Evolutionary conservation across 169 alveolate genomes (phyloP).

Genomic region (Toxoplasma gondii): DNA sequence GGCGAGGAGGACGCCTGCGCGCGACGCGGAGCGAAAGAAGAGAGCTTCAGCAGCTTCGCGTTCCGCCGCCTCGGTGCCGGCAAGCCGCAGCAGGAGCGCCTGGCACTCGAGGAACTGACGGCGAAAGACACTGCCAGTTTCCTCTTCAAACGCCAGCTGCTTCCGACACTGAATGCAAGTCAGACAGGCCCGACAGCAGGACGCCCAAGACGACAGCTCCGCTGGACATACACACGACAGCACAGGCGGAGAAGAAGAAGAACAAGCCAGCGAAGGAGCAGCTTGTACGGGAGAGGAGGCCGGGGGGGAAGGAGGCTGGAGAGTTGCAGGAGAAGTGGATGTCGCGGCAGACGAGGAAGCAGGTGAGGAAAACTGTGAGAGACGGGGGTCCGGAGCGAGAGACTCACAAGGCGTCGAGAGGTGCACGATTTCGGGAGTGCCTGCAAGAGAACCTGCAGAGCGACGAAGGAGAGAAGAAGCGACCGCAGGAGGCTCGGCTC

Average conservation of each 20-base stretch:
- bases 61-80: background rate
- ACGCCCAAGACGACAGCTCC: constrained; percentile 1
- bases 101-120: constrained; percentile 19
- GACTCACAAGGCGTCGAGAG: too few species aligned
- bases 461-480: too few species aligned
- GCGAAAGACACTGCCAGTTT: background rate
- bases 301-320: background rate
- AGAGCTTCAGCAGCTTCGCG: background rate
- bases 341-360: background rate
- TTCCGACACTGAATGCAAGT: background rate
- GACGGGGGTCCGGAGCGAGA: too few species aligned
- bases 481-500: too few species aligned
- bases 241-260: background rate
- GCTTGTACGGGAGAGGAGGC: background rate
- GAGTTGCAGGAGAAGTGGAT: background rate
- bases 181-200: constrained; percentile 25
- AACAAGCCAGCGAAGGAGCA: background rate
- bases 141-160: constrained; percentile 14
- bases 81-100: background rate
- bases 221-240: background rate
- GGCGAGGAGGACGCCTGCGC: constrained; percentile 24
- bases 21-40: background rate
- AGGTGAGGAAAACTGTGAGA: too few species aligned
- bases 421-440: too few species aligned
- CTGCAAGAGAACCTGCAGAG: too few species aligned